A percentile compares a stretch with the other conserved stretches of the same genome.
phyloP scores from a whole-genome alignment of 139 green algal genomes.

The Chlamydomonas sphaeroides region DNA sequence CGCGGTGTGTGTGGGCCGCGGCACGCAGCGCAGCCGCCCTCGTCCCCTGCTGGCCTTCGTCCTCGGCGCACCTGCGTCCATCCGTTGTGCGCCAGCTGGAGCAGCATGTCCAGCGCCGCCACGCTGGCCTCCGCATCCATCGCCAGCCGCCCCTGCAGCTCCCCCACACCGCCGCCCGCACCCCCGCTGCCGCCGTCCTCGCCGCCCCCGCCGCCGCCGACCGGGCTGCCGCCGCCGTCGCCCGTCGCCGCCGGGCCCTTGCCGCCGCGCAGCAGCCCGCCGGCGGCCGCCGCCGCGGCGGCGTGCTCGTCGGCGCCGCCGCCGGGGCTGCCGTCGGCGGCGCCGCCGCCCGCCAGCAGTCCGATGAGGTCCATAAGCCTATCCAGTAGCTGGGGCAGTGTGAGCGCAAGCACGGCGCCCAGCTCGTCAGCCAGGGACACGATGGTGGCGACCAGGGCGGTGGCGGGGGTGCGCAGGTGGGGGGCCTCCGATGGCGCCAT shows the following conservation, averaged over 20 bases:
- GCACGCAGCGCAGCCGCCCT: too few relatives aligned
- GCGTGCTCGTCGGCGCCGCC: background rate
- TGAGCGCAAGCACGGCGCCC: constrained; percentile 16
- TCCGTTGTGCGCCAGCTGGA: constrained; percentile 26
- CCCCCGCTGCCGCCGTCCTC: background rate
- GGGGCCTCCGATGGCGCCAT: constrained; percentile 7
- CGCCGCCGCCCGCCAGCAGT: background rate
- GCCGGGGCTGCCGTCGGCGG: background rate
- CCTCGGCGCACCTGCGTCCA: background rate
- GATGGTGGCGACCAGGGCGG: constrained; percentile 5
- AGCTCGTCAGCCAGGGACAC: constrained; percentile 1
- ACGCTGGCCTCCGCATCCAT: constrained; percentile 26
- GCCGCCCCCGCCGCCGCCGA: background rate
- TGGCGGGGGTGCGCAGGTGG: constrained; percentile 16
- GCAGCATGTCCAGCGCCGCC: constrained; percentile 10
- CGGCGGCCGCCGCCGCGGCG: too few relatives aligned
- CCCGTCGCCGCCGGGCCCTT: too few relatives aligned
- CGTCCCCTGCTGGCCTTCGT: too few relatives aligned
- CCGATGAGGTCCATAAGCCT: constrained; percentile 5
- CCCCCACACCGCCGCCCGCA: background rate
- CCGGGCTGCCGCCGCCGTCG: background rate
- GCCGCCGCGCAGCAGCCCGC: background rate
- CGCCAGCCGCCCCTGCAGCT: constrained; percentile 2
- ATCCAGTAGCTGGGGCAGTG: background rate
- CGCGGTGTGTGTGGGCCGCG: too few relatives aligned